Conservation (phyloP, 2,329 filamentous ascomycete genomes). For the Chrysoporthe austroafricana region DNA sequence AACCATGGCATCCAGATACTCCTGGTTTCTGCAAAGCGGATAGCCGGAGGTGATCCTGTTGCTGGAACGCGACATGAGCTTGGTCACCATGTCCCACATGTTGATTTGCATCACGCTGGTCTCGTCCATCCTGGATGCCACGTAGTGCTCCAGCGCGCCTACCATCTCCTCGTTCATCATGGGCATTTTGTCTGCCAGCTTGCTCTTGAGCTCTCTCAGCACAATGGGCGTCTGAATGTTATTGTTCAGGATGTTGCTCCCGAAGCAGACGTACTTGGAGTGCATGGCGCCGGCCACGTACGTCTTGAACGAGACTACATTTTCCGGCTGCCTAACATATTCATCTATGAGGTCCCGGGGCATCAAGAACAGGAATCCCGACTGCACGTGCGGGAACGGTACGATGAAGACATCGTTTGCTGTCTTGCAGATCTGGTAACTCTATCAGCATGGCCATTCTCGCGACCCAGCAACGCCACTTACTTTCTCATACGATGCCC, state of each 20-base stretch:
- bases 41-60: conserved; percentile 13
- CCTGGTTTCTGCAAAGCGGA: conserved; percentile 11
- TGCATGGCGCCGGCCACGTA: background rate
- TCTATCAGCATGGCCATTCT: background rate
- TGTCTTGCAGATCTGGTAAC: conserved; percentile 1
- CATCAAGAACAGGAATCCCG: conserved; percentile 1
- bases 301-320: conserved; percentile 9
- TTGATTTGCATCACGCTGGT: conserved; percentile 9
- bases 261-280: conserved; percentile 4
- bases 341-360: conserved; percentile 3
- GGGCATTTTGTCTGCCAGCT: conserved; percentile 10
- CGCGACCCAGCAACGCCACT: background rate
- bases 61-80: conserved; percentile 3
- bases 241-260: conserved; percentile 3
- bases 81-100: conserved; percentile 11
- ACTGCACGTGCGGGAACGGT: background rate
- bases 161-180: conserved; percentile 15
- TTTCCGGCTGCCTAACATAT: conserved; percentile 8
- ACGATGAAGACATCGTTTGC: conserved; percentile 7
- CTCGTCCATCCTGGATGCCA: background rate
- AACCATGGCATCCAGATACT: conserved; percentile 10
- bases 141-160: conserved; percentile 5
- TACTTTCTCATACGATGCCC: conserved; percentile 2
- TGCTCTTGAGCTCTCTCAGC: conserved; percentile 7
- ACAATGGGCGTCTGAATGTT: background rate